These are phyloP conservation scores for Penicillium sp. DNA, from an alignment of 2,329 filamentous ascomycete species.

Conservation along the genomic window DNA sequence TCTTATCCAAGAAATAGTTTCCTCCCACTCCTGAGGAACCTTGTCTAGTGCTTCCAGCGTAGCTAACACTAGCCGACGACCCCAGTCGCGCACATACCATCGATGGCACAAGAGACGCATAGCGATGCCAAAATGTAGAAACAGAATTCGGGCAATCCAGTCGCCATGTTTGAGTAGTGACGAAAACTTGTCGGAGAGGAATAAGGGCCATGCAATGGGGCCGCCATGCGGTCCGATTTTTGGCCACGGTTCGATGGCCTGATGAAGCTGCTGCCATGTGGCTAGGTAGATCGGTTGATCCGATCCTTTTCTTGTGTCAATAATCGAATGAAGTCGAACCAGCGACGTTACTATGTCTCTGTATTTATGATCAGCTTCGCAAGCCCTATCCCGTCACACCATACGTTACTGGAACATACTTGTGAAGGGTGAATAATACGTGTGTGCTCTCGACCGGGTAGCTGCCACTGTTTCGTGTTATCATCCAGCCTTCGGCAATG, in stretches of 20 bases:
- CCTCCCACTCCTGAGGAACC: conserved; percentile 28
- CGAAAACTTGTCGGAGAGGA: conserved; percentile 30
- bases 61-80: conserved; percentile 31
- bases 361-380: neutral
- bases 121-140: conserved; percentile 32
- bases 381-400: neutral
- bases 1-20: conserved; percentile 31
- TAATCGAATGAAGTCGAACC: conserved; percentile 15
- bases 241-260: conserved; percentile 32
- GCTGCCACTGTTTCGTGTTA: neutral
- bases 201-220: conserved; percentile 33
- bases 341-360: conserved; percentile 32
- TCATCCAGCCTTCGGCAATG: neutral
- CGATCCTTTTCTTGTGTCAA: conserved; percentile 17
- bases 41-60: conserved; percentile 29
- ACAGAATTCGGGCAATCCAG: conserved; percentile 34
- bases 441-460: conserved; percentile 1
- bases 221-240: conserved; percentile 30
- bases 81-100: conserved; percentile 37
- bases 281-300: conserved; percentile 21
- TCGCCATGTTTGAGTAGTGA: conserved; percentile 29
- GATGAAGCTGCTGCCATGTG: conserved; percentile 30
- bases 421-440: conserved; percentile 20
- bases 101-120: conserved; percentile 35
- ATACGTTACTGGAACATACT: conserved; percentile 9